These are phyloP conservation scores for Rubus idaeus DNA, from an alignment of 306 rosid species.

Conservation along the genomic window DNA sequence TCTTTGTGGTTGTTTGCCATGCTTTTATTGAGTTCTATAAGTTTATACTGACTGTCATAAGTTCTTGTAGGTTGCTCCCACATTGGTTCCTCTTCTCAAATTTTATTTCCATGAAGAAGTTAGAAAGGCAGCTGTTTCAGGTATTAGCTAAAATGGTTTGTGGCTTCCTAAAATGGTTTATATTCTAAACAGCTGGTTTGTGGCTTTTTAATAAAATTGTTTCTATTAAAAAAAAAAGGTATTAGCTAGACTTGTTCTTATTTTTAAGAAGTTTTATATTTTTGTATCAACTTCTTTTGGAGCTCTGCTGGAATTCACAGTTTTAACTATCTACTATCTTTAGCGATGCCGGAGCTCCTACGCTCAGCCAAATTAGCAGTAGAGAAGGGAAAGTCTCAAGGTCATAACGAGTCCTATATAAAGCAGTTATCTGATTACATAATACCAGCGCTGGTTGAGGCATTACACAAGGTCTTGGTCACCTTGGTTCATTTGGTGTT, in stretches of 20 bases:
- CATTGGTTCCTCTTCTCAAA: slow-evolving; percentile 91
- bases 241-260: not conserved
- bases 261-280: too few relatives aligned
- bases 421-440: slow-evolving; percentile 84
- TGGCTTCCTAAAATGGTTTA: too few relatives aligned
- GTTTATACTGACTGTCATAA: not conserved
- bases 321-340: slow-evolving; percentile 8
- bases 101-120: slow-evolving; percentile 97
- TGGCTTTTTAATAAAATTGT: too few relatives aligned
- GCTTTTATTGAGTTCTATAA: not conserved
- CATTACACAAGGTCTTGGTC: slow-evolving; percentile 70
- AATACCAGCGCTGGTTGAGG: slow-evolving; percentile 89
- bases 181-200: too few relatives aligned
- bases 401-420: slow-evolving; percentile 73
- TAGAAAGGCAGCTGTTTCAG: slow-evolving; percentile 98
- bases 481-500: not conserved
- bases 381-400: slow-evolving; percentile 89
- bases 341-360: slow-evolving; percentile 95
- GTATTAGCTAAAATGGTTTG: slow-evolving; percentile 45
- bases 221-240: too few relatives aligned
- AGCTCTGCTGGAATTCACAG: not conserved
- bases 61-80: slow-evolving; percentile 77
- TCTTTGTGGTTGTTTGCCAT: not conserved
- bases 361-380: slow-evolving; percentile 91
- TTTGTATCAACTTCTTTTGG: not conserved